Conservation (phyloP, 768 basidiomycete genomes). For the Rickenella mellea region DNA sequence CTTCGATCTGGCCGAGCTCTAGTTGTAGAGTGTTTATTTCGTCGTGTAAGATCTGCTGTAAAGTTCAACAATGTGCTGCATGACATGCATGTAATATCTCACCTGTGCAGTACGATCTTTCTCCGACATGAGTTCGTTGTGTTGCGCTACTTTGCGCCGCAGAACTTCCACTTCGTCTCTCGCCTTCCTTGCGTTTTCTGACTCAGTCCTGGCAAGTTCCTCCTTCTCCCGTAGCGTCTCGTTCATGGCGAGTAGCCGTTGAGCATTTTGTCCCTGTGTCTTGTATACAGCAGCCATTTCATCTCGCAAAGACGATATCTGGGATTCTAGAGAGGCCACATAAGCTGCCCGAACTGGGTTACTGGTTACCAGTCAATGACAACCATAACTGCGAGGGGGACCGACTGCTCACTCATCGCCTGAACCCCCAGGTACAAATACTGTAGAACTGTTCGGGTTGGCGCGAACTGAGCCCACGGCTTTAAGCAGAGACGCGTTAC, state of each 20-base stretch:
- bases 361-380: slow-evolving; percentile 25
- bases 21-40: slow-evolving; percentile 89
- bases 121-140: slow-evolving; percentile 77
- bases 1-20: slow-evolving; percentile 83
- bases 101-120: slow-evolving; percentile 89
- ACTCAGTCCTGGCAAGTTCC: slow-evolving; percentile 71
- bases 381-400: not conserved
- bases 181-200: slow-evolving; percentile 69
- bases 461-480: slow-evolving; percentile 68
- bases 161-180: slow-evolving; percentile 67
- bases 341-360: slow-evolving; percentile 84
- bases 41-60: slow-evolving; percentile 76
- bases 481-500: slow-evolving; percentile 81
- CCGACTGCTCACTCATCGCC: slow-evolving; percentile 60
- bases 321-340: slow-evolving; percentile 85
- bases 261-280: slow-evolving; percentile 92
- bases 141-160: slow-evolving; percentile 71
- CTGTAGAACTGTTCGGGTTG: slow-evolving; percentile 54
- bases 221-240: slow-evolving; percentile 93
- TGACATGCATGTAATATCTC: slow-evolving; percentile 5
- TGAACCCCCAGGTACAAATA: slow-evolving; percentile 45
- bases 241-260: slow-evolving; percentile 86
- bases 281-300: slow-evolving; percentile 94
- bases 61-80: slow-evolving; percentile 5
- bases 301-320: slow-evolving; percentile 84